Evolutionary conservation across 2,329 filamentous ascomycete genomes (phyloP), one percentile per base, ranked within the genome.

Genomic region (Rosellinia necatrix): DNA sequence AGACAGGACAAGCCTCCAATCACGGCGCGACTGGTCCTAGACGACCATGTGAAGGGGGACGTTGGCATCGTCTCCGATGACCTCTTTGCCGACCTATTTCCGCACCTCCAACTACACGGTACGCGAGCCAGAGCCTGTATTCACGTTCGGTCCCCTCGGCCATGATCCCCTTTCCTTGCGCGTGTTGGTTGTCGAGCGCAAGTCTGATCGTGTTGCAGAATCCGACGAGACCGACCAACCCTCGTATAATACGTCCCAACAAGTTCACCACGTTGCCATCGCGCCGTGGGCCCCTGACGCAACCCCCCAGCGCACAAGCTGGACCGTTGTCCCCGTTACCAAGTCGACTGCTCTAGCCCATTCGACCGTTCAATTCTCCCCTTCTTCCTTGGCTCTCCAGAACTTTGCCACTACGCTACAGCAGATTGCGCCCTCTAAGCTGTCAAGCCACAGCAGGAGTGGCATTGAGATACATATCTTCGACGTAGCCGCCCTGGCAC

Each of bases 41-140:
- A 96, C 73, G 89, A 92, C 70, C 88, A 89, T 71, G 81, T 96
- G 66, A 90, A 88, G 74, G 91, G 90, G 49, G 91, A 96, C 70
- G 82, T 92, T 59, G 94, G 92, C 61, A 83, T 94, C 62, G 75
- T 97, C 49, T 96, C 93, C 10, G 88, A 91, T 67, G 91, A 96
- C 72, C 80, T 99, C 48, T 91, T 92, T 67, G 79, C 82, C 42
- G 89, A 96, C 69, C 81, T 97, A 48, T 92, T 96, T 75, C 86
- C 90, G 60, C 76, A 84, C 65, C 68, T 81, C 65, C 74, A 75
- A 9, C 56, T 44, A 51, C 24, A 55, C 29, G 59, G 59, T 61
- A 59, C 21, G 53, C 27, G 19, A 34, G 13, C 24, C 6, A 22
- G 19, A 12, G 4, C 17, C 24, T 6, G 10, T 46, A 19, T 15